A percentile compares a stretch with the other conserved stretches of the same genome.
phyloP scores from a whole-genome alignment of 2,329 filamentous ascomycete genomes.

The Aureobasidium lini region DNA sequence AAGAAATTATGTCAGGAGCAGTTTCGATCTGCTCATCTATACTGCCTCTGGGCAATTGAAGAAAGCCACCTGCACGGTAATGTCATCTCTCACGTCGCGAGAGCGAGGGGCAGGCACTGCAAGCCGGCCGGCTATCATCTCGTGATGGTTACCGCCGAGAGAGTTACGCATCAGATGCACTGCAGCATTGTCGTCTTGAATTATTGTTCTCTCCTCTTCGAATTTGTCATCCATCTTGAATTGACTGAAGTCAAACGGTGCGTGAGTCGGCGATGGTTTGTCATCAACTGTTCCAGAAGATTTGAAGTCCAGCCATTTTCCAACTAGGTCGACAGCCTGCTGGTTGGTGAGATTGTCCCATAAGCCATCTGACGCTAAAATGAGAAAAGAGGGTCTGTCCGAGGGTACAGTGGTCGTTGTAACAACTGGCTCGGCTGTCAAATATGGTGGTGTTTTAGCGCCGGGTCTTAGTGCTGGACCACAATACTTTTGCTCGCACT shows the following conservation, averaged over 20 bases:
- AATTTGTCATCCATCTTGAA: slow-evolving; percentile 40
- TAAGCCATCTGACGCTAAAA: slow-evolving; percentile 60
- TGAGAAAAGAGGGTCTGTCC: slow-evolving; percentile 47
- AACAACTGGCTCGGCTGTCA: slow-evolving; percentile 60
- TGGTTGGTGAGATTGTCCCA: slow-evolving; percentile 37
- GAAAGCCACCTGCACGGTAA: slow-evolving; percentile 47
- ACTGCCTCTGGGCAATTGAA: slow-evolving; percentile 28
- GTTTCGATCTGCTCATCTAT: too few relatives aligned
- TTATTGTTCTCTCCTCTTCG: slow-evolving; percentile 31
- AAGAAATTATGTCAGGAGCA: too few relatives aligned
- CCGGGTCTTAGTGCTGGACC: slow-evolving; percentile 39
- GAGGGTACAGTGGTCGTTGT: slow-evolving; percentile 45
- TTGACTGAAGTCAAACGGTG: slow-evolving; percentile 27
- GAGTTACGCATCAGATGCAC: slow-evolving; percentile 47
- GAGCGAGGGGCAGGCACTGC: slow-evolving; percentile 27
- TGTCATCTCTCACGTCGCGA: slow-evolving; percentile 42
- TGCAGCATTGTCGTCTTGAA: slow-evolving; percentile 42
- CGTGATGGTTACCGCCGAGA: slow-evolving; percentile 40
- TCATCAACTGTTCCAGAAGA: slow-evolving; percentile 18
- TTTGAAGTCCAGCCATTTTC: slow-evolving; percentile 47
- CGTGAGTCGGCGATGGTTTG: slow-evolving; percentile 10
- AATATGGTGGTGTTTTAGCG: slow-evolving; percentile 53
- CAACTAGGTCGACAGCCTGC: slow-evolving; percentile 31
- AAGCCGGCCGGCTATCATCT: slow-evolving; percentile 34
- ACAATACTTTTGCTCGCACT: slow-evolving; percentile 42